Base-by-base conservation (phyloP, 2,329 filamentous ascomycete species). In the Chaetomiaceae sp. region DNA sequence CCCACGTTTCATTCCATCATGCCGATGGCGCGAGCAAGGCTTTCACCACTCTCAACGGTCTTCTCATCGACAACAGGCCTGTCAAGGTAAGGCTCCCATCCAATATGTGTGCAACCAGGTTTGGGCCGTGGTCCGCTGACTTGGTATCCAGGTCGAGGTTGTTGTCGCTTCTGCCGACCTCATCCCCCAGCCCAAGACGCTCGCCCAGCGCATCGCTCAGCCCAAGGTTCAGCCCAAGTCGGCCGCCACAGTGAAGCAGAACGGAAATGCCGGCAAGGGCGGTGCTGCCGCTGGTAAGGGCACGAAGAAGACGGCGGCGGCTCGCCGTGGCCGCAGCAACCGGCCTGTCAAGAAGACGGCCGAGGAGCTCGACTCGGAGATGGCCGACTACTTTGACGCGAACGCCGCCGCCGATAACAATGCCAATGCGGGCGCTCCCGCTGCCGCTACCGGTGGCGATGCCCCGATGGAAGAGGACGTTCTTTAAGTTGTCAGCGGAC, bases 351-450 rank as follows among this genome's bases (percentile, higher is more conserved):
- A 95, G 75, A 97, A 97, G 87, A 95, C 90, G 0, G 84, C 87
- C 1, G 92, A 96, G 69, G 91, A 99, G 75, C 84, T 99, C 23
- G 94, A 99, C 69, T 90, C 89, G 4, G 94, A 99, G 71, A 99
- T 99, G 94, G 85, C 84, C 18, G 94, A 97, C 71, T 99, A 99
- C 75, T 97, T 95, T 68, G 83, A 78, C 29, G 65, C 70, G 25
- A 70, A 70, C 36, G 69, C 72, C 21, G 59, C 70, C 36, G 69
- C 72, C 21, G 59, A 56, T 48, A 75, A 75, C 60, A 74, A 71
- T 48, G 67, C 73, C 54, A 73, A 71, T 36, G 34, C 37, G 1
- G 50, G 42, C 14, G 46, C 74, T 57, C 72, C 73, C 36, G 69
- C 74, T 6, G 59, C 61, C 23, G 51, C 61, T 27, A 59, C 48